Conservation (phyloP, 805 yeast species). For the Yarrowia alimentaria region DNA sequence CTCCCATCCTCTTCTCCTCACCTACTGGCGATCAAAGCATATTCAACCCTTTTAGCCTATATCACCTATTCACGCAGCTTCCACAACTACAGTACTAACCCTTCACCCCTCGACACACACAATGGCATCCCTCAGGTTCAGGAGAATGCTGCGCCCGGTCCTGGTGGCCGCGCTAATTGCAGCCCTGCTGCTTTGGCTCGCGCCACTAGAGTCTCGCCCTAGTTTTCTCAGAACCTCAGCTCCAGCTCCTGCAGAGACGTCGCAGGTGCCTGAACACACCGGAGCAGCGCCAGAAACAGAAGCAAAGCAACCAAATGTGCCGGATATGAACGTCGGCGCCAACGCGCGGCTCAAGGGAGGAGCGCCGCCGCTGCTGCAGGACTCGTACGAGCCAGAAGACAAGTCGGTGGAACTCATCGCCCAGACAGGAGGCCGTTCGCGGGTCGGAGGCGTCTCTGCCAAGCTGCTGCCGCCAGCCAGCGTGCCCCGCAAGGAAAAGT, state of each 20-base stretch:
- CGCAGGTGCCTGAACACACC: not conserved
- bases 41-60: too few species aligned
- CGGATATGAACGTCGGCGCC: slow-evolving; percentile 8
- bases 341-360: slow-evolving; percentile 15
- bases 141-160: not conserved
- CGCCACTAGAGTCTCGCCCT: not conserved
- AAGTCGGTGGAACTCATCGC: not conserved
- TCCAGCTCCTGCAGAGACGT: not conserved
- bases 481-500: slow-evolving; percentile 13
- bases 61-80: too few species aligned
- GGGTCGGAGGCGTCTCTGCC: not conserved
- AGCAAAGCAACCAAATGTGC: not conserved
- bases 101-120: too few species aligned
- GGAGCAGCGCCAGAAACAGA: not conserved
- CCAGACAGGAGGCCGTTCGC: slow-evolving; percentile 3
- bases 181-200: slow-evolving; percentile 1
- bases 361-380: slow-evolving; percentile 2
- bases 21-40: too few species aligned
- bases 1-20: too few species aligned
- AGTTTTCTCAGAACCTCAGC: not conserved
- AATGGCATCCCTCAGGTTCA: not conserved
- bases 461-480: slow-evolving; percentile 11
- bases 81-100: too few species aligned
- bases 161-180: slow-evolving; percentile 11
- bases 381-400: not conserved